Base-by-base conservation (phyloP, 2,329 filamentous ascomycete species). In the Aspergillus oerlinghausenensis region DNA sequence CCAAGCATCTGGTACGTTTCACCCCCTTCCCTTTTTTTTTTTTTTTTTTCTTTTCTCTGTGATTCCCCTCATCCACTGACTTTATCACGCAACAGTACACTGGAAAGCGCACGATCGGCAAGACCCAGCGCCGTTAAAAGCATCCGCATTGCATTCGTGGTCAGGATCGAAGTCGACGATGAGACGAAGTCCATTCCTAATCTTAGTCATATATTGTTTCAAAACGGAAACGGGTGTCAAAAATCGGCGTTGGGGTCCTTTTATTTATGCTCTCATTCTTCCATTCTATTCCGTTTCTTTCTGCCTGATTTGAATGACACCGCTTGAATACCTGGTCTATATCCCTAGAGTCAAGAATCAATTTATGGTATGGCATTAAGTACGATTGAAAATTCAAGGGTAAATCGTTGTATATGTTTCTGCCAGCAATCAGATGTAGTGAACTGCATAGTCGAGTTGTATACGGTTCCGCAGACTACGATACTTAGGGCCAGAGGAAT, bases 21-120 rank as follows among this genome's bases (percentile, higher is more conserved):
- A 23, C 40, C 51, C 21, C 35, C 32, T 32, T 29, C n/a, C 56
- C 50, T 19, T 51, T n/a, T 49, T 23, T 23, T 23, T 23, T 23
- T 23, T 3, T 23, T 23, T 3, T 28, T 43, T 23, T 23, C 26
- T 43, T 26, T 48, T 28, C 11, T 7, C 54, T 54, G 3, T 2
- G 14, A 26, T 42, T n/a, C 38, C 6, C 14, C 17, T 8, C 35
- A 50, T 50, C 43, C 52, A 50, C 60, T 60, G 26, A 38, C 32
- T 17, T 60, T 68, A 67, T 77, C 76, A 70, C 42, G 49, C 61
- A 10, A 52, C 61, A 92, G 89, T 86, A 90, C 73, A 82, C 89
- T 59, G 94, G 94, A 69, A 99, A 97, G 83, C 88, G 94, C 74
- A 88, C 90, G 62, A 92, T 96, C 72, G 93, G 94, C 77, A 96